Conservation (phyloP, 1,284 basidiomycete genomes). For the Leccinum pachyderme region DNA sequence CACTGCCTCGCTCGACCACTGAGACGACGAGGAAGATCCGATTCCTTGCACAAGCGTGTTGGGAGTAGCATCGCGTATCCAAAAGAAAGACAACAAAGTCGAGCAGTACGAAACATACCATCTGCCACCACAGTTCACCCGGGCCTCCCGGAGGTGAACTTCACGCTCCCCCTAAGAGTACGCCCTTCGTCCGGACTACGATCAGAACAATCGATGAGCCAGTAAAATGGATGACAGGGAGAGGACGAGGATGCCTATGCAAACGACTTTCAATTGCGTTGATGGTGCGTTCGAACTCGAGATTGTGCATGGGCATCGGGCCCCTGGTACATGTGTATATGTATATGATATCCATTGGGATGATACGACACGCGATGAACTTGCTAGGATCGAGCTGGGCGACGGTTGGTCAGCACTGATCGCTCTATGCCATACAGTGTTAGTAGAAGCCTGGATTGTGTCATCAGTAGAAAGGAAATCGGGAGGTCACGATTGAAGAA, state of each 20-base stretch:
- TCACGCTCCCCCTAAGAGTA: constrained; percentile 42
- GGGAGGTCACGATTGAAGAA: no score
- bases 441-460: no score
- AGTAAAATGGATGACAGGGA: constrained; percentile 51
- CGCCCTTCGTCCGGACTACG: constrained; percentile 30
- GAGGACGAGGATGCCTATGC: constrained; percentile 6
- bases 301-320: constrained; percentile 28
- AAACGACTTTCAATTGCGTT: not conserved
- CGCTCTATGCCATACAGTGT: constrained; percentile 15
- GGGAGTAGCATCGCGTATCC: no score
- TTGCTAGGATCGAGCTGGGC: constrained; percentile 26
- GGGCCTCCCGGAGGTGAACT: constrained; percentile 52
- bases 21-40: no score
- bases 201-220: constrained; percentile 44
- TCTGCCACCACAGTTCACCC: no score
- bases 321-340: constrained; percentile 43
- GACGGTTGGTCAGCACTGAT: not conserved
- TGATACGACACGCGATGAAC: constrained; percentile 41
- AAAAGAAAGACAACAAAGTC: no score
- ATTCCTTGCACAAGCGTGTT: no score
- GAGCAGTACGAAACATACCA: no score
- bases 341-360: constrained; percentile 48
- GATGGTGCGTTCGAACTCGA: constrained; percentile 7
- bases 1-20: no score
- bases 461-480: no score